Base-by-base conservation (phyloP, 2,329 filamentous ascomycete species). In the Aspergillus sp. region DNA sequence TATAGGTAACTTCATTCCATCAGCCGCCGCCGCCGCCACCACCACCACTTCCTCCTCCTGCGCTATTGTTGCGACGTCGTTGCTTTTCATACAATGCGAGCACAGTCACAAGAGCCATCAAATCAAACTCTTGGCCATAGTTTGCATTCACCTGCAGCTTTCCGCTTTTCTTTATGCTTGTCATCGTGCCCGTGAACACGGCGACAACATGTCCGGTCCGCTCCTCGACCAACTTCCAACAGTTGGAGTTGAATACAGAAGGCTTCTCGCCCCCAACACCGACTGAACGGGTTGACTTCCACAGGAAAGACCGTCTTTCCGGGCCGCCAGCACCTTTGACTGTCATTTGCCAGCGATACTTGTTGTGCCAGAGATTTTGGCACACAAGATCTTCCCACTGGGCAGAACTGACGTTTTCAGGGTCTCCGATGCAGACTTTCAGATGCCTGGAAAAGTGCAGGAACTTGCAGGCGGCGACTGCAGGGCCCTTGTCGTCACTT, bases 221-320 rank as follows among this genome's bases (percentile, higher is more conserved):
- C 46, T 68, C 65, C 16, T 73, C 62, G 14, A 71, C 56, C n/a
- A 73, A 53, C 50, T 74, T 70, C 52, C 62, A 64, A 48, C 68
- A 71, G 16, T 56, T 57, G 3, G 45, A 41, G 26, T 60, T 63
- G 19, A 63, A 54, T n/a, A 36, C 49, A 8, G 50, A 54, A 11
- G 61, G 60, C n/a, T 49, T 59, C 5, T 58, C 57, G n/a, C 56
- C 59, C 19, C 58, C 61, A 8, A 67, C 54, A 3, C 65, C 68
- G n/a, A 66, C 60, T 7, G 55, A 57, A 30, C 59, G 61, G 2
- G 68, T 72, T 38, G 57, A 52, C 48, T 70, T 69, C 70, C 70
- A 72, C 14, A 64, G 50, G 45, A 71, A 72, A 7, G 54, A 60
- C 16, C 55, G 60, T 22, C 61, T 53, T 43, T 40, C 50, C 13